Evolutionary conservation across 2,329 filamentous ascomycete genomes (phyloP), one percentile per base, ranked within the genome.

Genomic region (Colletotrichum sp.): DNA sequence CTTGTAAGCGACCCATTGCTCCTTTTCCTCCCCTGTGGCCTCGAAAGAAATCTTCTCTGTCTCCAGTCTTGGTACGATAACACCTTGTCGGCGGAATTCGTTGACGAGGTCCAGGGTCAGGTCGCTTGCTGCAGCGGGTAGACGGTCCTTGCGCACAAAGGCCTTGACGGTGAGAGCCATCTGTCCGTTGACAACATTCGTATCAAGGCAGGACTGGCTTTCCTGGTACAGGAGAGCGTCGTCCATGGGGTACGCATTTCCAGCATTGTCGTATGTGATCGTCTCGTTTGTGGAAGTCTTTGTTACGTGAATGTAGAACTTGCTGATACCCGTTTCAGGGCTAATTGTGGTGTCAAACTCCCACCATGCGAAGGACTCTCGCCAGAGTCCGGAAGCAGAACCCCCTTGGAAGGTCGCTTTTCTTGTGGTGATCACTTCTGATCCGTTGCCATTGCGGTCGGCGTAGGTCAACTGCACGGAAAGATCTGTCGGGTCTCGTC

Each of bases 401-500:
- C 80, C 80, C 30, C 78, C 80, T 22, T 74, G 73, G 69, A 77
- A 78, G 4, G 65, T 76, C 7, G 69, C 77, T n/a, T 52, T 70
- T n/a, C 32, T 75, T 2, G 75, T 70, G 8, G 70, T 34, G 34
- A 78, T 61, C 2, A 72, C 44, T 8, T 34, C 62, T 5, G 74
- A 44, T 7, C 73, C 71, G 34, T 76, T 72, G 16, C 78, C 78
- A 68, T 72, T 77, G 44, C 76, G 75, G 65, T 80, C 78, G 15
- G 82, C 77, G 25, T 75, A 69, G 3, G 78, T 72, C 16, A 84
- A 70, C 19, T 79, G 69, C 2, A 84, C 74, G 5, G 74, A 72
- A 3, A 84, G 55, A 32, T 82, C 80, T 1, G 68, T 55, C 4
- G 70, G 49, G 36, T 83, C 61, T 4, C 82, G 79, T 1, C 78